phyloP scores from a whole-genome alignment of 495 filamentous ascomycete genomes.

The Xylaria flabelliformis region DNA sequence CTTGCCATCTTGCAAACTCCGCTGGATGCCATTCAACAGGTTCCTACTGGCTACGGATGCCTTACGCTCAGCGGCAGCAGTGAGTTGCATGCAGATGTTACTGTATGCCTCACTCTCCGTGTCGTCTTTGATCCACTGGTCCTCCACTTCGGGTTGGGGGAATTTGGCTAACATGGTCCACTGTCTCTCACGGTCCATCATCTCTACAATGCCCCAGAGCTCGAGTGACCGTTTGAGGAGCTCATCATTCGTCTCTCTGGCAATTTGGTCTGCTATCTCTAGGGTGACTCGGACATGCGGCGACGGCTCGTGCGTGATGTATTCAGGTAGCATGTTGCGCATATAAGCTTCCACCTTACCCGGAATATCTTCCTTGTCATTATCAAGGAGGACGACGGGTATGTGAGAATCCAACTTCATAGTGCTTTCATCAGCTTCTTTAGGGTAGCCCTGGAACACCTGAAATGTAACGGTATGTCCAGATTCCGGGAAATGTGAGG shows the following conservation, averaged over 20 bases:
- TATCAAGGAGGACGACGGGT: conserved; percentile 63
- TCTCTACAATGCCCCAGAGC: conserved; percentile 77
- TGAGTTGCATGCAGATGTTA: conserved; percentile 71
- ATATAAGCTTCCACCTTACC: conserved; percentile 74
- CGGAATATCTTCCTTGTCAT: conserved; percentile 70
- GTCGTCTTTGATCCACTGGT: conserved; percentile 47
- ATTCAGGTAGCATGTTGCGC: conserved; percentile 64
- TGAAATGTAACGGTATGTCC: conserved; percentile 59
- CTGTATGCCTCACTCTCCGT: conserved; percentile 53
- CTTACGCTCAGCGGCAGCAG: conserved; percentile 75
- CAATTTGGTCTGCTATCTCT: conserved; percentile 61
- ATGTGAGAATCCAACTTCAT: conserved; percentile 15
- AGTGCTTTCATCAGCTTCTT: conserved; percentile 42
- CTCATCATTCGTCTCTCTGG: conserved; percentile 62
- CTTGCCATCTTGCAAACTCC: conserved; percentile 75
- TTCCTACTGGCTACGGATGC: conserved; percentile 68
- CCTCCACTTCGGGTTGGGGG: conserved; percentile 37
- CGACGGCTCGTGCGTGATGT: conserved; percentile 70
- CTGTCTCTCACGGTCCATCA: conserved; percentile 70
- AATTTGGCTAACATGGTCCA: conserved; percentile 65
- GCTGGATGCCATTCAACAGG: conserved; percentile 78
- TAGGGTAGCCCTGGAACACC: conserved; percentile 58
- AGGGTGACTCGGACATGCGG: conserved; percentile 72
- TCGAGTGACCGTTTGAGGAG: conserved; percentile 72
- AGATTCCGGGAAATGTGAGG: conserved; percentile 69